Evolutionary conservation across 176 grass and related monocot genomes (phyloP), one percentile per base, ranked within the genome.

Genomic region (Chloris gayana): DNA sequence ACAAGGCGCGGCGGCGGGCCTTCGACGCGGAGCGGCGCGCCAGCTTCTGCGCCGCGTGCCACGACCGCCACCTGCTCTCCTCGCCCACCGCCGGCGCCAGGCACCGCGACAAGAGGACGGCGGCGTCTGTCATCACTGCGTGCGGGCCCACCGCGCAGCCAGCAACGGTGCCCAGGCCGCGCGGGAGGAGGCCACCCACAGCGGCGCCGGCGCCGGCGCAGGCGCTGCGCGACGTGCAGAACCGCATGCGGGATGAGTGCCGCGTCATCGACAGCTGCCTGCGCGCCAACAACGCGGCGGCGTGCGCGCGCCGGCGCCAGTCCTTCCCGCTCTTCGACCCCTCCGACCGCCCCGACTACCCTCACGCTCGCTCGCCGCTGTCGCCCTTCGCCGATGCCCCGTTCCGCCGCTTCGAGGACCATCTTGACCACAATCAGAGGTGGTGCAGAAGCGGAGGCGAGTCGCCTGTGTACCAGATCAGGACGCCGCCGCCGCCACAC

Each of bases 241-340:
- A 82, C 59, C 82, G 86, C 69, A 51, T 98, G 46, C 85, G 83
- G 10, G 84, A 93, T 34, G 90, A 98, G 57, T 95, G 92, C 27
- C 59, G 78, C 39, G 73, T 95, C 54, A 93, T 95, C 56, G 95
- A 98, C 35, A 50, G 44, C 46, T 98, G 86, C 70, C 85, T 98
- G 56, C 58, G 70, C 21, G 74, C 74, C 65, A 87, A 88, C 76
- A 32, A 27, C 35, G 54, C 34, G 44, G 49, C 60, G 27, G 75
- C 75, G 2, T 32, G n/a, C 74, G 86, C 86, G 21, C 71, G 72
- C 18, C 77, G 82, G 5, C 82, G 77, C 72, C 78, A 80, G 63
- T 88, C 90, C 21, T 80, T 74, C 75, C 95, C 90, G 59, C 47
- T 95, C 35, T 98, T 98, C 76, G 86, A 98, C 65, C 92, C 92